Percentiles rank a stretch among this genome's conserved stretches.
Conservation (phyloP, 192 early-diverging fungal species). For the Rhizophagus sp. region DNA sequence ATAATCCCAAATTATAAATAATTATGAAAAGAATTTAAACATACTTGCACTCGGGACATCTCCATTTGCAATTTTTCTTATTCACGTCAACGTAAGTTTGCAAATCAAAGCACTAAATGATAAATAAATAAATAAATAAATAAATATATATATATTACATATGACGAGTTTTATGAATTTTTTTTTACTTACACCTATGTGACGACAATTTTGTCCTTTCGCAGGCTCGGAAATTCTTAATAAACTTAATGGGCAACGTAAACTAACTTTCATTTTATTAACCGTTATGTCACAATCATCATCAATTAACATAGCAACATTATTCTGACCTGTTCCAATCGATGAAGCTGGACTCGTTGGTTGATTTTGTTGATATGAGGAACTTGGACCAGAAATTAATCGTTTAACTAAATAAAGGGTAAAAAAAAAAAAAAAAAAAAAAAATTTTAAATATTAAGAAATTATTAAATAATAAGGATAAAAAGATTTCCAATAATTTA, state of each 20-base stretch:
- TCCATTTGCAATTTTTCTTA: background rate
- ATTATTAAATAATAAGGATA: background rate
- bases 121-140: background rate
- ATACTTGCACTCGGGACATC: slow-evolving; percentile 11
- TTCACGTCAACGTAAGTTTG: slow-evolving; percentile 1
- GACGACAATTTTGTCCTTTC: slow-evolving; percentile 1
- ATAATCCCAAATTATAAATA: too few species aligned
- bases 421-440: background rate
- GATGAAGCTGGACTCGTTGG: background rate
- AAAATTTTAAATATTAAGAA: background rate
- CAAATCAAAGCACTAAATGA: background rate
- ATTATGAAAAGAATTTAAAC: background rate
- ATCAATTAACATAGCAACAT: background rate
- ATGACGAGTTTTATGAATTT: background rate
- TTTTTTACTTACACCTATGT: background rate
- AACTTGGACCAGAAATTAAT: background rate
- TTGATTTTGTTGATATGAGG: background rate
- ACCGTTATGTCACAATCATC: slow-evolving; percentile 2
- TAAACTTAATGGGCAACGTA: background rate
- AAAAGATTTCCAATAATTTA: background rate
- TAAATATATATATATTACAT: too few species aligned
- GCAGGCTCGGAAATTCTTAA: background rate
- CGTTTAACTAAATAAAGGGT: background rate
- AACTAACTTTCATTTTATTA: slow-evolving; percentile 8
- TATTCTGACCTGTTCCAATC: background rate